phyloP scores from a whole-genome alignment of 345 rosid species.

The Lumnitzera littorea region DNA sequence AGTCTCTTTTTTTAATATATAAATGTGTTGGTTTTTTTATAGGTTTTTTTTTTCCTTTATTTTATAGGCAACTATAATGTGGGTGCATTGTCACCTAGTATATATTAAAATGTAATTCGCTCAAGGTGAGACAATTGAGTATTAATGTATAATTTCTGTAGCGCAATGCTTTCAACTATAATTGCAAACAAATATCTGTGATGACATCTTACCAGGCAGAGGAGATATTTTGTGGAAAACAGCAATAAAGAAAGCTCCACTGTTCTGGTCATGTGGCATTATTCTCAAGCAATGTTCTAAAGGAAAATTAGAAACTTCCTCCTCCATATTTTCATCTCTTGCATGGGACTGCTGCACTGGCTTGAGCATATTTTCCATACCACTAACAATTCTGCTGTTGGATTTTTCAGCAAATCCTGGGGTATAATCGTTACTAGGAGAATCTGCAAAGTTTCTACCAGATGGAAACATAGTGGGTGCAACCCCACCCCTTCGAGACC shows the following conservation, averaged over 20 bases:
- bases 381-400: slow-evolving; percentile 21
- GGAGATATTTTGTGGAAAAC: slow-evolving; percentile 66
- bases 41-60: too few relatives aligned
- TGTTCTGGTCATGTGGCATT: slow-evolving; percentile 92
- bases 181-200: too few relatives aligned
- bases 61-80: too few relatives aligned
- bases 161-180: too few relatives aligned
- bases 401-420: not conserved
- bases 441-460: slow-evolving; percentile 29
- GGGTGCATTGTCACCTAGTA: too few relatives aligned
- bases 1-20: too few relatives aligned
- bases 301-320: slow-evolving; percentile 66
- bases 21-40: too few relatives aligned
- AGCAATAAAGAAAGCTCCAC: slow-evolving; percentile 90
- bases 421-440: slow-evolving; percentile 8
- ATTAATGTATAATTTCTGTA: too few relatives aligned
- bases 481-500: slow-evolving; percentile 42
- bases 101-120: too few relatives aligned
- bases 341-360: slow-evolving; percentile 16
- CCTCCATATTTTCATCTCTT: slow-evolving; percentile 28
- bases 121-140: too few relatives aligned
- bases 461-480: slow-evolving; percentile 83
- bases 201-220: slow-evolving; percentile 47
- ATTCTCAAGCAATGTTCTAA: slow-evolving; percentile 86
- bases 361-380: slow-evolving; percentile 20